Conservation (phyloP, 2,329 filamentous ascomycete genomes). For the Cladophialophora immunda region DNA sequence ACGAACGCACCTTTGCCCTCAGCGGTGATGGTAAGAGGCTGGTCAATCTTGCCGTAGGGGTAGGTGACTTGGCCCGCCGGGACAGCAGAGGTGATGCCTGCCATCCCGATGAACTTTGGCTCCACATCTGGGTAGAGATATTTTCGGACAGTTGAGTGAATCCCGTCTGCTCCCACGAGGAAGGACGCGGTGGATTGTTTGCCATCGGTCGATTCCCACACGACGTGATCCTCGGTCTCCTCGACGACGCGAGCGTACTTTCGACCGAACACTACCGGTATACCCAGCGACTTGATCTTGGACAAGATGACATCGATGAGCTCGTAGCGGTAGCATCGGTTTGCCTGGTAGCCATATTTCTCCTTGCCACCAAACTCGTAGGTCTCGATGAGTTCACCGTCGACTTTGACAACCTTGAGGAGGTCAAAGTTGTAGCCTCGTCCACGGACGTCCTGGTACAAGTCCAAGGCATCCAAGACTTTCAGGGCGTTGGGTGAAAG, state of each 20-base stretch:
- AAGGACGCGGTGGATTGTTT: constrained; percentile 49
- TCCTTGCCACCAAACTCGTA: constrained; percentile 41
- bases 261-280: constrained; percentile 58
- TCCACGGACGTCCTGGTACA: constrained; percentile 57
- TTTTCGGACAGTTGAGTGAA: constrained; percentile 64
- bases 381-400: constrained; percentile 44
- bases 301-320: constrained; percentile 60
- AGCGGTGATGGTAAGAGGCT: constrained; percentile 32
- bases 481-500: constrained; percentile 67
- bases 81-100: constrained; percentile 48
- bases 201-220: constrained; percentile 59
- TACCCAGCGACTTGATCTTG: constrained; percentile 50
- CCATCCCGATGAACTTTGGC: constrained; percentile 62
- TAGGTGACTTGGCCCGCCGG: constrained; percentile 27
- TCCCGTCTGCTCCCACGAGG: constrained; percentile 67
- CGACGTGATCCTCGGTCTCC: constrained; percentile 51
- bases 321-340: constrained; percentile 64
- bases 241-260: constrained; percentile 57
- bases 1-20: constrained; percentile 47
- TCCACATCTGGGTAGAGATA: constrained; percentile 60
- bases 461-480: constrained; percentile 60
- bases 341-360: constrained; percentile 62
- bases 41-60: constrained; percentile 22
- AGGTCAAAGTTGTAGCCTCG: constrained; percentile 62
- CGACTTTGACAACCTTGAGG: constrained; percentile 57